Percentiles rank a stretch among this genome's conserved stretches.
phyloP scores from a whole-genome alignment of 1,139 yeast genomes.

The Hyphopichia pseudoburtonii region DNA sequence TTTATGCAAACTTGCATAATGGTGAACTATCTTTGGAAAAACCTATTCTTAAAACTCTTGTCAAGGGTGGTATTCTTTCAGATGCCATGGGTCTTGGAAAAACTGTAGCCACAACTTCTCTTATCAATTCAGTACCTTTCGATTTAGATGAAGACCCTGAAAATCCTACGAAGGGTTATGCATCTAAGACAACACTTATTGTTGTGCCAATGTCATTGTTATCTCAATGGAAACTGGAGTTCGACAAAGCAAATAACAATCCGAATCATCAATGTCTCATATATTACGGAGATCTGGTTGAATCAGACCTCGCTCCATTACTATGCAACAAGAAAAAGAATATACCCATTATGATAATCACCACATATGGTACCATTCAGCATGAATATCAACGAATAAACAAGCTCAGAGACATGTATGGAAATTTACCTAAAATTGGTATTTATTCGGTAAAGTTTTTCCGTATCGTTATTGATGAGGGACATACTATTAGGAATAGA shows the following conservation, averaged over 20 bases:
- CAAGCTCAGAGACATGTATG: constrained; percentile 27
- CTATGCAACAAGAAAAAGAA: constrained; percentile 34
- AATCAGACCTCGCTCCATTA: constrained; percentile 42
- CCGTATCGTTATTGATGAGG: constrained; percentile 86
- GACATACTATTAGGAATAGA: constrained; percentile 84
- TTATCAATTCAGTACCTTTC: constrained; percentile 63
- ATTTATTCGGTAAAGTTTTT: constrained; percentile 74
- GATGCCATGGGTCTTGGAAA: constrained; percentile 98
- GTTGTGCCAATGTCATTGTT: constrained; percentile 90
- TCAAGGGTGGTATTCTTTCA: constrained; percentile 87
- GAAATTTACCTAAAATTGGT: constrained; percentile 45
- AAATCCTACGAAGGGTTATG: constrained; percentile 42
- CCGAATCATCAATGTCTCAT: constrained; percentile 47
- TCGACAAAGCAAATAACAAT: constrained; percentile 55
- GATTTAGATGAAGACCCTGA: constrained; percentile 27
- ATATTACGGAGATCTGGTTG: constrained; percentile 72
- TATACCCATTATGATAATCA: constrained; percentile 74
- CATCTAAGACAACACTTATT: constrained; percentile 70
- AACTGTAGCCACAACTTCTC: constrained; percentile 78
- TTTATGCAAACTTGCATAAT: constrained; percentile 79
- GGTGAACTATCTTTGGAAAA: constrained; percentile 74
- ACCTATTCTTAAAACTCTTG: constrained; percentile 60
- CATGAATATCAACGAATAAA: constrained; percentile 60
- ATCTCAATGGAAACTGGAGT: constrained; percentile 89
- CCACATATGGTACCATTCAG: constrained; percentile 87